These are phyloP conservation scores for Crithidia brevicula DNA, from an alignment of 208 protist species.

Conservation along the genomic window DNA sequence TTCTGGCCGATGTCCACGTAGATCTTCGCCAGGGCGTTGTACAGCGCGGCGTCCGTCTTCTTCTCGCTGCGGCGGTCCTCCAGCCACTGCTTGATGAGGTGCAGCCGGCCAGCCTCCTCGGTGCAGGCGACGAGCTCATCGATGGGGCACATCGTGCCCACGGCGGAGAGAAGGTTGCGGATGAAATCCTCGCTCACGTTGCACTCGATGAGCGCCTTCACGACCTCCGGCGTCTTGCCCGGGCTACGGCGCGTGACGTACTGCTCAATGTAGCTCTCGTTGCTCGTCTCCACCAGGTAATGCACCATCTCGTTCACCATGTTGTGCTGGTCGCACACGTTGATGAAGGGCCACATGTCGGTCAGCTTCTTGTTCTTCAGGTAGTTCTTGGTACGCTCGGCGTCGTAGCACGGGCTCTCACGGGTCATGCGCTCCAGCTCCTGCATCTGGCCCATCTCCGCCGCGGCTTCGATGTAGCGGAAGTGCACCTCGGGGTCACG, in stretches of 20 bases:
- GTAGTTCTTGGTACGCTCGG: constrained; percentile 98
- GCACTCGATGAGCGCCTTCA: constrained; percentile 98
- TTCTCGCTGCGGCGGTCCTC: constrained; percentile 96
- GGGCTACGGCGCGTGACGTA: constrained; percentile 97
- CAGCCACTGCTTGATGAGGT: constrained; percentile 98
- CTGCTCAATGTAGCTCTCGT: constrained; percentile 97
- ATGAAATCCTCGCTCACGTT: constrained; percentile 98
- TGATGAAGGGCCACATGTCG: constrained; percentile 99
- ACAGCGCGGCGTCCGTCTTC: constrained; percentile 94
- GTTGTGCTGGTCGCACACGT: constrained; percentile 99
- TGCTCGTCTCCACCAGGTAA: constrained; percentile 97
- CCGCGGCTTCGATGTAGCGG: constrained; percentile 99
- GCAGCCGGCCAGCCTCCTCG: constrained; percentile 93
- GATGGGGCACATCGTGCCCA: constrained; percentile 96
- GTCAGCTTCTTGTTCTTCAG: constrained; percentile 98
- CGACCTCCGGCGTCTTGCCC: constrained; percentile 97
- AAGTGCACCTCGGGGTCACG: constrained; percentile 99
- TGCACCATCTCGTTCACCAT: constrained; percentile 98
- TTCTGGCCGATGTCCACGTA: constrained; percentile 98
- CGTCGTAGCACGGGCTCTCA: constrained; percentile 98
- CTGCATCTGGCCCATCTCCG: constrained; percentile 96
- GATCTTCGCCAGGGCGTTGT: constrained; percentile 99
- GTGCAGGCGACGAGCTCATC: constrained; percentile 85
- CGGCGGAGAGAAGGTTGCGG: constrained; percentile 93
- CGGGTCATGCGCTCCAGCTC: constrained; percentile 99